Evolutionary conservation across 192 early-diverging fungal genomes (phyloP), one percentile per base, ranked within the genome.

Genomic region (Thamnidium elegans): DNA sequence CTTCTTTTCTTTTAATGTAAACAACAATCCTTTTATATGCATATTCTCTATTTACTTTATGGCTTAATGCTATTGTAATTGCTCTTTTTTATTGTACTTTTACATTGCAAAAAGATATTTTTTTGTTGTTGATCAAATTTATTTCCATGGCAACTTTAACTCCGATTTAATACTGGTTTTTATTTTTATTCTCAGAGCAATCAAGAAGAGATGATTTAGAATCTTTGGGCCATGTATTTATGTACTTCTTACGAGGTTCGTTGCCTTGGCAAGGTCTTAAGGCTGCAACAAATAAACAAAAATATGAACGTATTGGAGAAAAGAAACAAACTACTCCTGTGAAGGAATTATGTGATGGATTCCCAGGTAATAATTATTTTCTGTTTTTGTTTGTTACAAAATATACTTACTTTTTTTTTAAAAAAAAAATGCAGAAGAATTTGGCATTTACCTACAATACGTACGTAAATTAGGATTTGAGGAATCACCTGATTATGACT

Each of bases 271-370:
- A 99, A 80, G 96, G 96, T 11, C 77, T 99, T 13, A 97, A 97
- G 80, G 96, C 96, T 5, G 91, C 89, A 6, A 96, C 93, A 63
- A 99, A 99, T 83, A 95, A 96, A 71, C 94, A 99, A 87, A 99
- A 99, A 71, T 99, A 99, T 76, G 96, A 99, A 78, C 91, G 94
- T 69, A 99, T 99, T 78, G 96, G 96, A n/a, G 93, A 97, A 77
- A 94, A 94, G 83, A 99, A 99, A 76, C 95, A 95, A 70, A 86
- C 88, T 30, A 92, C 92, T 4, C 77, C 84, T 21, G 85, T 97
- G 71, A 87, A 91, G 64, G 96, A 97, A 62, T 81, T 99, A 34
- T 93, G 93, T 65, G 89, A 92, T 46, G 85, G 88, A 42, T 93
- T 88, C 71, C 96, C 96, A 61, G 84, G 84, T 86, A 42, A 56